phyloP scores from a whole-genome alignment of 2,329 filamentous ascomycete genomes.

The Xylaria multiplex region DNA sequence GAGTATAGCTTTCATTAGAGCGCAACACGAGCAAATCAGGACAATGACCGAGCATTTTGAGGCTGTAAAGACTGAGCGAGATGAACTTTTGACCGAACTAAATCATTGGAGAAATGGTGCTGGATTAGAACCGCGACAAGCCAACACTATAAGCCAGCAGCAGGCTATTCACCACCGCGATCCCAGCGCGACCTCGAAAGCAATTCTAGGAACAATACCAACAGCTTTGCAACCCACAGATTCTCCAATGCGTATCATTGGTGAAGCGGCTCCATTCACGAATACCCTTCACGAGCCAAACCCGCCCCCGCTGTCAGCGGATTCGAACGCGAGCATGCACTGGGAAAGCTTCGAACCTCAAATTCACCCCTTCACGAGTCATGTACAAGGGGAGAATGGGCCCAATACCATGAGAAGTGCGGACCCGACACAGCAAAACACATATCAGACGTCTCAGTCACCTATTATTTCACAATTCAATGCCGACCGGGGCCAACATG shows the following conservation, averaged over 20 bases:
- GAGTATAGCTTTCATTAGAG: constrained; percentile 48
- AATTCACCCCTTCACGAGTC: constrained; percentile 31
- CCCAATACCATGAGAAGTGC: constrained; percentile 20
- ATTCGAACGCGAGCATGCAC: constrained; percentile 22
- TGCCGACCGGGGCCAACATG: constrained; percentile 27
- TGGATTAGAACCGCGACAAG: constrained; percentile 39
- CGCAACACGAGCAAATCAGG: constrained; percentile 42
- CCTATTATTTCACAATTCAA: constrained; percentile 25
- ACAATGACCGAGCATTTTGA: constrained; percentile 34
- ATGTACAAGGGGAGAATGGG: constrained; percentile 20
- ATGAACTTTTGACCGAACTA: constrained; percentile 40
- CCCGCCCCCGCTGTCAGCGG: constrained; percentile 16
- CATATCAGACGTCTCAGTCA: constrained; percentile 27
- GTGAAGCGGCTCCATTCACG: constrained; percentile 23
- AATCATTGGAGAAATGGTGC: constrained; percentile 40
- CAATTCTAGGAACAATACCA: constrained; percentile 24
- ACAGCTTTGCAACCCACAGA: constrained; percentile 22
- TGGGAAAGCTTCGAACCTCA: constrained; percentile 35
- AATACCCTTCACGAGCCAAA: constrained; percentile 28
- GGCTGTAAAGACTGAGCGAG: constrained; percentile 36
- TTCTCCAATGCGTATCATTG: constrained; percentile 27
- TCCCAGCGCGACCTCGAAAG: constrained; percentile 18
- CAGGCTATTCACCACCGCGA: constrained; percentile 20
- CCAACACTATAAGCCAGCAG: constrained; percentile 18
- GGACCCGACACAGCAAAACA: constrained; percentile 16